phyloP scores from a whole-genome alignment of 164 flowering plant species.

The Malania oleifera region DNA sequence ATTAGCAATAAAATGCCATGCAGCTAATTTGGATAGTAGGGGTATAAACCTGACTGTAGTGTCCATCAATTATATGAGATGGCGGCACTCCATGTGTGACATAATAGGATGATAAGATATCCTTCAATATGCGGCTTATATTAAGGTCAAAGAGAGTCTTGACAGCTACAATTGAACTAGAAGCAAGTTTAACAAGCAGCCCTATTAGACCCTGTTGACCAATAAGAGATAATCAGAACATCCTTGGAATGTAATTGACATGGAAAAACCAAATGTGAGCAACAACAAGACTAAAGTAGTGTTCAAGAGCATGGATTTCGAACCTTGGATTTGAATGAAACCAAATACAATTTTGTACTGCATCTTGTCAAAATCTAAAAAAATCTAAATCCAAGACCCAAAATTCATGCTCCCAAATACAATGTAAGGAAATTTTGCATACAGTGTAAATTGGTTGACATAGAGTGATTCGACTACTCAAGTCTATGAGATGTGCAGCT shows the following conservation, averaged over 20 bases:
- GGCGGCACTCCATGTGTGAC: conserved; percentile 45
- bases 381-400: too few relatives aligned
- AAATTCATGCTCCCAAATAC: too few relatives aligned
- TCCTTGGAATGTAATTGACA: background rate
- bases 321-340: too few relatives aligned
- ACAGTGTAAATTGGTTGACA: conserved; percentile 51
- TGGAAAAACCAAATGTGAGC: background rate
- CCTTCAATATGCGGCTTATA: conserved; percentile 56
- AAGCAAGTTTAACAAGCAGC: conserved; percentile 64
- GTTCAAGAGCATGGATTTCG: too few relatives aligned
- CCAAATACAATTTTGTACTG: too few relatives aligned
- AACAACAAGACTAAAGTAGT: too few relatives aligned
- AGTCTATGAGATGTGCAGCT: conserved; percentile 44
- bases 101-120: conserved; percentile 47
- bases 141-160: conserved; percentile 70
- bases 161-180: conserved; percentile 63
- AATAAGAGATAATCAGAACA: conserved; percentile 8
- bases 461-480: conserved; percentile 48
- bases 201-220: conserved; percentile 69
- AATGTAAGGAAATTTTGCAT: conserved; percentile 27
- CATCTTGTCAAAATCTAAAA: too few relatives aligned
- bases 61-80: conserved; percentile 34
- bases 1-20: background rate
- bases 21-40: background rate
- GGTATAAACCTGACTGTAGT: conserved; percentile 51